These are phyloP conservation scores for Tritrichomonas foetus DNA, from an alignment of 208 protist genomes.

Conservation along the genomic window DNA sequence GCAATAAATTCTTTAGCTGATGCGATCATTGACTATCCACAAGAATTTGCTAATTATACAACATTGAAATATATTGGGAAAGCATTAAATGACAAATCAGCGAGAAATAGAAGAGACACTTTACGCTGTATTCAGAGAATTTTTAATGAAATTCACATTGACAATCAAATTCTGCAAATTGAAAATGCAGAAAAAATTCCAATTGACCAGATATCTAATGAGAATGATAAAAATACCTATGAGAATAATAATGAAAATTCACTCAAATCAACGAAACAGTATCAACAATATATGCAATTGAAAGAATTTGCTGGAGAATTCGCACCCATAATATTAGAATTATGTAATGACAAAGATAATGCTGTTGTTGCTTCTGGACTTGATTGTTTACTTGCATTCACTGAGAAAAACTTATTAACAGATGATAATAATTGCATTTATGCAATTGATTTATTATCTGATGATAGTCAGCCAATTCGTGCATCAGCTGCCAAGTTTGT, in stretches of 20 bases:
- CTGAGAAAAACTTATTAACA: background rate
- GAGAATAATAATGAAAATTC: no score
- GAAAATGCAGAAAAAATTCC: no score
- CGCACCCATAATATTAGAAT: background rate
- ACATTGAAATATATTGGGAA: background rate
- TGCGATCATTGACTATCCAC: background rate
- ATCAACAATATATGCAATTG: background rate
- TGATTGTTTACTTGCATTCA: background rate
- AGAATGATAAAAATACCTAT: no score
- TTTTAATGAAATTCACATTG: background rate
- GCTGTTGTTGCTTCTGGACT: background rate
- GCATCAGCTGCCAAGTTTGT: background rate
- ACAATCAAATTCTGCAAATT: no score
- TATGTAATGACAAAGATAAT: constrained; percentile 39
- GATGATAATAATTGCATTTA: background rate
- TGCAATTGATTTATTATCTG: background rate
- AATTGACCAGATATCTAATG: no score
- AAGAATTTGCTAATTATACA: background rate
- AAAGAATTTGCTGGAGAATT: background rate
- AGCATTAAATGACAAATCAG: background rate
- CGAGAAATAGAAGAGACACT: background rate
- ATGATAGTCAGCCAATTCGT: background rate
- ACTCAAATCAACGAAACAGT: no score
- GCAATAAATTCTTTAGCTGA: background rate
- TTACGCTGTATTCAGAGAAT: background rate